Evolutionary conservation across 2,329 filamentous ascomycete genomes (phyloP), one percentile per base, ranked within the genome.

Genomic region (Drechslerella stenobrocha): DNA sequence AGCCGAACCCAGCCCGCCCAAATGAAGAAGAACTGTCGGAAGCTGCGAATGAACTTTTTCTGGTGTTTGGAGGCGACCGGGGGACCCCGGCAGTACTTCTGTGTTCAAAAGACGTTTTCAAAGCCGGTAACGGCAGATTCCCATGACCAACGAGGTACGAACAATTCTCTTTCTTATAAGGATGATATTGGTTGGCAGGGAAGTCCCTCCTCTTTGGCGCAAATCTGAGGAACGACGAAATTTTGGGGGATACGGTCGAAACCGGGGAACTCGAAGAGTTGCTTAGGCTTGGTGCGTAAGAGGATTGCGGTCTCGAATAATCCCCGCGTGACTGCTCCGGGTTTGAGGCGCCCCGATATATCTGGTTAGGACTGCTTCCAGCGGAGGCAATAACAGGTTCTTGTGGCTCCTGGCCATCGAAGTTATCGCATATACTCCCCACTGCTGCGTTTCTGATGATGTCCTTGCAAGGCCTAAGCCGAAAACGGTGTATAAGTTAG

Each of bases 21-120:
- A 67, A 67, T 11, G 63, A 60, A 11, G 63, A 67, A 1, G 63
- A 66, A 6, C 52, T 59, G 45, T 67, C 63, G 7, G 63, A 67
- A 13, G 63, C 63, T 18, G 63, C 63, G 35, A 67, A 67, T 18
- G 63, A 67, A 22, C 63, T 56, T 28, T 67, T 67, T 34, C 63
- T 47, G n/a, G 63, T 67, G 35, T 67, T 52, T 30, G 63, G 63
- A 5, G 63, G 63, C 13, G 63, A 67, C 11, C 63, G 55, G 7
- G 55, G 63, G 32, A 37, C 55, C 5, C 32, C 55, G 5, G 45
- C 11, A 20, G 34, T 32, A 9, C 11, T 52, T 35, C 55, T 55
- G 44, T 45, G 63, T 13, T 67, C 63, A 22, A 67, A 60, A 26
- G 55, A 55, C 9, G 63, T 59, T 20, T 67, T 67, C 20, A 67